Base-by-base conservation (phyloP, 2,329 filamentous ascomycete species). In the Trichoderma afroharzianum region DNA sequence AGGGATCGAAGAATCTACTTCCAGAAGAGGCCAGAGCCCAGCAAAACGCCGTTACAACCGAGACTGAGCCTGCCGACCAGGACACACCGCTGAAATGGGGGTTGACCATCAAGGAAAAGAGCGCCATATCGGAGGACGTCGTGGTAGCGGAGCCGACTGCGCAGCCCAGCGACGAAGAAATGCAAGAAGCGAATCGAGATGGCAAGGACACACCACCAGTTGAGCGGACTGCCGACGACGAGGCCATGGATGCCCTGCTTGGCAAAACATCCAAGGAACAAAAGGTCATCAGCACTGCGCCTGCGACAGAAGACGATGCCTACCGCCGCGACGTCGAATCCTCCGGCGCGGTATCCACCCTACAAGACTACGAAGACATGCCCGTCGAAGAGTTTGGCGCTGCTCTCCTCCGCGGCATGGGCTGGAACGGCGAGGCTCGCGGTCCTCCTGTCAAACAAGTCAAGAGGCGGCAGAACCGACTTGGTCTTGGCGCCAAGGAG, bases 331-430 rank as follows among this genome's bases (percentile, higher is more conserved):
- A 95, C 79, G 87, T 95, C 33, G 85, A 88, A 14, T 84, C 88
- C 30, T 91, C 94, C 1, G 94, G 94, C 1, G 92, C 94, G 26
- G 86, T 89, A 33, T 91, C 94, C 4, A 93, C 90, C 0, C 83
- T 97, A 21, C 92, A 93, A 39, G 93, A 96, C 77, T 98, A 98
- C 82, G 91, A 92, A 72, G 90, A 92, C 14, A 92, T 97, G 73
- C 95, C 96, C 0, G 94, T 98, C 18, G 95, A 98, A 76, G 94
- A 98, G 76, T 99, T 98, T 75, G 96, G 96, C 8, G 92, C 94
- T 21, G 94, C 95, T 0, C 86, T 98, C 74, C 86, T 99, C 43
- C 90, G 95, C 36, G 94, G 95, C 11, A 98, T 98, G 93, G 96
- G 96, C 9, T 98, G 95, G 95, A 94, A 98, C 84, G 91, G 82